A percentile compares a stretch with the other conserved stretches of the same genome.
phyloP scores from a whole-genome alignment of 1,284 basidiomycete species.

The Cryptococcus sp. region DNA sequence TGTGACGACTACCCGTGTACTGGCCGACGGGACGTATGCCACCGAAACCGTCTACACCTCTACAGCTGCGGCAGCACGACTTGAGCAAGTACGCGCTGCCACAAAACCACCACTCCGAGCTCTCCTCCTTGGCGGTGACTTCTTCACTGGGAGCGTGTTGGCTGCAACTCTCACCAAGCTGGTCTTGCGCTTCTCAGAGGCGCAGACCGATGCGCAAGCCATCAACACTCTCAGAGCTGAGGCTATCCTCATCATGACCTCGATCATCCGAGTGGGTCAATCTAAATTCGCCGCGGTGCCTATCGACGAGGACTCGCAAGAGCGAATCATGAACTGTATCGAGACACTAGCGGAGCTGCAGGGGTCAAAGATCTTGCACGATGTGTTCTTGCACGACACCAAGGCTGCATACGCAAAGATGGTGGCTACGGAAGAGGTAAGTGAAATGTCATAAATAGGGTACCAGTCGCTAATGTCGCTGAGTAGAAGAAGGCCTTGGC shows the following conservation, averaged over 20 bases:
- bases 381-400: conserved; percentile 91
- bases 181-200: conserved; percentile 75
- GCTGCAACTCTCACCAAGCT: conserved; percentile 89
- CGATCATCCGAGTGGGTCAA: conserved; percentile 93
- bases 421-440: conserved; percentile 85
- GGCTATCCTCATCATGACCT: conserved; percentile 98
- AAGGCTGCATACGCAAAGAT: conserved; percentile 92
- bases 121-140: conserved; percentile 91
- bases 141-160: conserved; percentile 91
- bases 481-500: conserved; percentile 75
- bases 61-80: conserved; percentile 64
- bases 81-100: conserved; percentile 81
- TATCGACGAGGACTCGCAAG: conserved; percentile 97
- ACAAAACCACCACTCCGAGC: conserved; percentile 89
- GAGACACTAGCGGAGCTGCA: conserved; percentile 80
- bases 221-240: conserved; percentile 83
- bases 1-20: conserved; percentile 62
- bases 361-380: conserved; percentile 64
- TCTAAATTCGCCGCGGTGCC: conserved; percentile 89
- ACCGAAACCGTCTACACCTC: conserved; percentile 89
- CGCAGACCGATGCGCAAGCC: conserved; percentile 59
- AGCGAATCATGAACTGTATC: conserved; percentile 96
- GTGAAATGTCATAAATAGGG: background rate
- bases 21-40: conserved; percentile 97
- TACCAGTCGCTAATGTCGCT: conserved; percentile 3